A percentile compares a stretch with the other conserved stretches of the same genome.
phyloP scores from a whole-genome alignment of 208 protist species.

The Strigomonas galati region DNA sequence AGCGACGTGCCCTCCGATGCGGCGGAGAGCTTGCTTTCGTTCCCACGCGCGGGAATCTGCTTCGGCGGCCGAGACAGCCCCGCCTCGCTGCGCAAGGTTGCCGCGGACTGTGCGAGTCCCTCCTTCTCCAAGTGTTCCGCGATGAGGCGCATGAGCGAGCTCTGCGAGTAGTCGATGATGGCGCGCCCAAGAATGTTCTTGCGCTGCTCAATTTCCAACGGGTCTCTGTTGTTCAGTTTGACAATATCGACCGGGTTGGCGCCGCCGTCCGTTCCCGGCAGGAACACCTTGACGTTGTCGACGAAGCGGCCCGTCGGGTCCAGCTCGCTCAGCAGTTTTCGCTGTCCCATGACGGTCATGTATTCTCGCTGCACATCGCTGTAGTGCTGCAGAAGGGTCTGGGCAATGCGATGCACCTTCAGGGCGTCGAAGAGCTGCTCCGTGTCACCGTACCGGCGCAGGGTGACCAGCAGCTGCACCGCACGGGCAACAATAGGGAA shows the following conservation, averaged over 20 bases:
- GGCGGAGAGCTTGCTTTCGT: neutral
- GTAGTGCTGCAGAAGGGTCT: conserved; percentile 67
- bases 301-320: conserved; percentile 77
- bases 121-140: conserved; percentile 64
- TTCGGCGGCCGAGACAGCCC: neutral
- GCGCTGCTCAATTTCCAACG: conserved; percentile 64
- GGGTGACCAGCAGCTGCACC: conserved; percentile 73
- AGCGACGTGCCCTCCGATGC: conserved; percentile 18
- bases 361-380: conserved; percentile 76
- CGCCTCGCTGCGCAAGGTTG: conserved; percentile 46
- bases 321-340: conserved; percentile 60
- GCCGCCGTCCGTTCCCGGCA: conserved; percentile 19
- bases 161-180: conserved; percentile 69
- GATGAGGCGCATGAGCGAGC: conserved; percentile 75
- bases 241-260: conserved; percentile 36
- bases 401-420: conserved; percentile 58
- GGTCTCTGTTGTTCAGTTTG: conserved; percentile 35
- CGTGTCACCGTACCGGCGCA: conserved; percentile 75
- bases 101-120: conserved; percentile 46
- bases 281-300: conserved; percentile 61
- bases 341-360: conserved; percentile 60
- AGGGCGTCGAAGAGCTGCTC: conserved; percentile 74
- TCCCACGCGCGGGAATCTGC: neutral
- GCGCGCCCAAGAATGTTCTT: conserved; percentile 69
- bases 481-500: conserved; percentile 83